Base-by-base conservation (phyloP, 495 filamentous ascomycete species). In the Neurospora sp. region DNA sequence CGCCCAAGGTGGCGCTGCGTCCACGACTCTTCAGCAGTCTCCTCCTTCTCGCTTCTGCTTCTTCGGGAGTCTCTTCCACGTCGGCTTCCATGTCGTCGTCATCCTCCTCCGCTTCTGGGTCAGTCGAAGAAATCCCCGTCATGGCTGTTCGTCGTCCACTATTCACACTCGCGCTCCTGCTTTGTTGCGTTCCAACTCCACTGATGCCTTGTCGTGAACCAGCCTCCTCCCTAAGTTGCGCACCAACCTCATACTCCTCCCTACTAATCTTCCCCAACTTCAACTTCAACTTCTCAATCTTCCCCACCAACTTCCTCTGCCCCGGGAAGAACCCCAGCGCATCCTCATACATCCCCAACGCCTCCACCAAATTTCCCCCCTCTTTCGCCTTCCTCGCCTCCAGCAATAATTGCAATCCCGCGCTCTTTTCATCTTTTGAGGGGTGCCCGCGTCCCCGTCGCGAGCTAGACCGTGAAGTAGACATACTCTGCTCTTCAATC, bases 311-410 rank as follows among this genome's bases (percentile, higher is more conserved):
- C 79, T 96, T 98, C 65, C 88, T 84, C 77, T 98, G 96, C 3
- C 90, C 89, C 0, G 94, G 96, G 77, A 99, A 99, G 79, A 89
- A 94, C 0, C 91, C 90, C 40, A 92, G 81, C 2, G 96, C 96
- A 42, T 93, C 83, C 78, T 93, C 90, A 74, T 96, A 98, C 90
- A 96, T 94, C 76, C 86, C 90, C 75, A 99, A 79, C 0, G 94
- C 94, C 35, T 88, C 92, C 4, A 82, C 82, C 65, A 95, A 89
- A 73, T 98, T 93, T 1, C 93, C 93, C 1, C 90, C 85, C 37
- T 90, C 92, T 73, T 92, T 92, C 75, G 97, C 93, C 76, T 98
- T 94, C 74, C 96, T 93, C 0, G 94, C 96, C 88, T 97, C 94
- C 17, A 98, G 85, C 70, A 98, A 80, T 75, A 91, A 93, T 0